A percentile compares a stretch with the other conserved stretches of the same genome.
Evolutionary conservation across 306 rosid genomes (phyloP).

Genomic region (Rosa chinensis): DNA sequence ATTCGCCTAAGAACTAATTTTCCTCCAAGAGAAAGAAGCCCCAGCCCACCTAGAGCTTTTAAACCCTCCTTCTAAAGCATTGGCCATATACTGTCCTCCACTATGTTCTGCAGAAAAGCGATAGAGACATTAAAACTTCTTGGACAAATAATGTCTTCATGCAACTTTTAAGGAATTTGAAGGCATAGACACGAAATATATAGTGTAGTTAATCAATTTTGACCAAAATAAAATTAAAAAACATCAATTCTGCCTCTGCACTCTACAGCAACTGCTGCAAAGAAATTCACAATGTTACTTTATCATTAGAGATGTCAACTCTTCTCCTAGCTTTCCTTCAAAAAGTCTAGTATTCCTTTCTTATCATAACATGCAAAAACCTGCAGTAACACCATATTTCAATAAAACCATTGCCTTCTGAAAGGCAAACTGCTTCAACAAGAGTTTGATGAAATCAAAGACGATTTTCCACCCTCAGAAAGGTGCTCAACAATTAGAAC

Average conservation of each 20-base stretch:
- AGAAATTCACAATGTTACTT: background rate
- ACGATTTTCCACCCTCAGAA: background rate
- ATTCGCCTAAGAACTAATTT: slow-evolving; percentile 89
- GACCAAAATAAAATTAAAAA: background rate
- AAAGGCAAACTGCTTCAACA: background rate
- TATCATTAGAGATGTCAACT: background rate
- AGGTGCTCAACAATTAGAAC: background rate
- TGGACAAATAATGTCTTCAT: background rate
- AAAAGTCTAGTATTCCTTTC: background rate
- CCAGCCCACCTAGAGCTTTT: slow-evolving; percentile 93
- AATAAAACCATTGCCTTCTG: background rate
- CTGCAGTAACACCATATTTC: background rate
- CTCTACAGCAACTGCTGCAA: background rate
- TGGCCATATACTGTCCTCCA: slow-evolving; percentile 86
- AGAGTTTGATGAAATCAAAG: background rate
- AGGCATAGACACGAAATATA: background rate
- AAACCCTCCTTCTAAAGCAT: slow-evolving; percentile 92
- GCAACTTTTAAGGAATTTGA: background rate
- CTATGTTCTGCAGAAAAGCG: slow-evolving; percentile 52
- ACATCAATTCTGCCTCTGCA: background rate
- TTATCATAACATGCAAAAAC: background rate
- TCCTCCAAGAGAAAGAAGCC: slow-evolving; percentile 91
- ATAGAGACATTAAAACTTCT: background rate
- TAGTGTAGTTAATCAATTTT: background rate
- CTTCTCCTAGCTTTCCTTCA: background rate